Base-by-base conservation (phyloP, 768 basidiomycete genomes). In the Inosperma sp. region DNA sequence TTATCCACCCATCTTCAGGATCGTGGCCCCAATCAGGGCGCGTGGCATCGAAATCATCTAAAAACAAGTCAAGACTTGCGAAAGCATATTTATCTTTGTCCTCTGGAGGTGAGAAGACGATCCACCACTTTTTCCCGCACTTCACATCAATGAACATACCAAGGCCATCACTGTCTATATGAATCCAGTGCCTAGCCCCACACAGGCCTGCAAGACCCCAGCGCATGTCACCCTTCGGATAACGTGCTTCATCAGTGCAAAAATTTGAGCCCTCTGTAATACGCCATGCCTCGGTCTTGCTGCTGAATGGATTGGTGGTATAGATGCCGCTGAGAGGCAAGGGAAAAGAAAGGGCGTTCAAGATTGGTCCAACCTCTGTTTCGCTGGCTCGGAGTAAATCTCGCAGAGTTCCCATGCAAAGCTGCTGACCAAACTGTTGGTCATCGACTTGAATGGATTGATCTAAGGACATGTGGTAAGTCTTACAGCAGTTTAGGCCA, bases 151-250 rank as follows among this genome's bases (percentile, higher is more conserved):
- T 21, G 13, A 50, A 61, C 0, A 61, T 60, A 0, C 40, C 49
- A 8, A 57, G 46, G 0, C 62, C 58, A 17, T 61, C 48, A 7
- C 51, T 30, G 17, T 62, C 59, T 2, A 62, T 51, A 16, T 63
- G 62, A 19, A 45, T 58, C 12, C 25, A 29, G 25, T 56, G 52
- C 8, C 45, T 40, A 0, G 63, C 54, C 10, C 53, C 41, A 0
- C 21, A 23, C 0, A 54, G 62, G 0, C 52, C 53, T 2, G 52
- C 62, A 2, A 59, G 7, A 0, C 47, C 56, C 60, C 58, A 64
- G 8, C 58, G n/a, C 23, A 59, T 53, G 13, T 59, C 53, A 1
- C 21, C n/a, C 1, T 29, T 35, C 1, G 56, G 58, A 7, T 50
- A n/a, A 5, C 1, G 0, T 1, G 7, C 45, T 5, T n/a, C 25